Conservation (phyloP, 208 protist genomes). For the Novymonas esmeraldas region DNA sequence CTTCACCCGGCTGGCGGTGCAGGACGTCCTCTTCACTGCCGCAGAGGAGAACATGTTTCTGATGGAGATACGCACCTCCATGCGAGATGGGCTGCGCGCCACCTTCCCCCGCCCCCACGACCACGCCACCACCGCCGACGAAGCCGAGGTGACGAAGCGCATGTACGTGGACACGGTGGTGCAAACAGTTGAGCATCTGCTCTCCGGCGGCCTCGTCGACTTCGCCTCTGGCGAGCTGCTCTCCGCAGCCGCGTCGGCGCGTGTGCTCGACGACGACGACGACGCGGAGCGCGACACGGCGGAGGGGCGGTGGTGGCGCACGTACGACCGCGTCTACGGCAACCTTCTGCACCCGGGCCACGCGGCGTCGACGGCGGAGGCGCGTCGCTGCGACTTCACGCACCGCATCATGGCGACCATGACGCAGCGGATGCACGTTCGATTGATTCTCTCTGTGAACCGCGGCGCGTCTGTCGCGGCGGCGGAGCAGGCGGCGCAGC, state of each 20-base stretch:
- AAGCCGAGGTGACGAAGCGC: conserved; percentile 39
- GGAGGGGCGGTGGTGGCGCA: conserved; percentile 22
- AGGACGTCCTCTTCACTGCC: conserved; percentile 76
- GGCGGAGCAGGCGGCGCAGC: conserved; percentile 40
- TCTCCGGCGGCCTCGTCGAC: conserved; percentile 67
- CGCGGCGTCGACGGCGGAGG: not conserved
- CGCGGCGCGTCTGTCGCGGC: conserved; percentile 34
- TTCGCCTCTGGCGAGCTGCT: conserved; percentile 63
- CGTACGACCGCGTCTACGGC: conserved; percentile 32
- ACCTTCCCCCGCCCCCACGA: not conserved
- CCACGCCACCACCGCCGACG: not conserved
- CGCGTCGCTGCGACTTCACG: conserved; percentile 3
- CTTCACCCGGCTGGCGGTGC: conserved; percentile 77
- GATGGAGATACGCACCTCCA: conserved; percentile 85
- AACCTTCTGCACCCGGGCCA: not conserved
- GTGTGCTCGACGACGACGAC: not conserved
- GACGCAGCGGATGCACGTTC: conserved; percentile 55
- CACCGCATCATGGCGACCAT: not conserved
- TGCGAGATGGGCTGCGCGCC: conserved; percentile 59
- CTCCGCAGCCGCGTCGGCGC: conserved; percentile 3
- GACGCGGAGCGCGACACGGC: not conserved
- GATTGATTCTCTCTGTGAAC: conserved; percentile 86
- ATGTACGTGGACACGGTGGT: conserved; percentile 58
- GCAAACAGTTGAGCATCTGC: conserved; percentile 62
- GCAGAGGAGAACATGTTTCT: conserved; percentile 68